phyloP scores from a whole-genome alignment of 257 asterid species.

The Solanum tarijense region DNA sequence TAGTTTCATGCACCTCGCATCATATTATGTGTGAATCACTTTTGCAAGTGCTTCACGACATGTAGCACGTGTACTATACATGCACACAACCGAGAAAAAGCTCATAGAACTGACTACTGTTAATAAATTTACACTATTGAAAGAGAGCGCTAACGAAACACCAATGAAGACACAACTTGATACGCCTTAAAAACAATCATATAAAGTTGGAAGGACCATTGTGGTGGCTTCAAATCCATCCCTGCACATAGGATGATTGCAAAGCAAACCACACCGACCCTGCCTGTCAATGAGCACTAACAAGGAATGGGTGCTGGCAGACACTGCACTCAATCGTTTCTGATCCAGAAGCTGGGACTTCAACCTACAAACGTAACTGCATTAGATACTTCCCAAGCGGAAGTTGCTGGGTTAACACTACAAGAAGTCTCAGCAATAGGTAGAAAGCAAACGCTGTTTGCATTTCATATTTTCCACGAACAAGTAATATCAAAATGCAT shows the following conservation, averaged over 20 bases:
- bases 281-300: conserved; percentile 38
- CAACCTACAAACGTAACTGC: conserved; percentile 32
- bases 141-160: not conserved
- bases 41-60: not conserved
- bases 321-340: conserved; percentile 88
- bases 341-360: conserved; percentile 55
- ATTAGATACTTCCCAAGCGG: not conserved
- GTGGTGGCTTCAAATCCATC: not conserved
- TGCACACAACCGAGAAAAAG: not conserved
- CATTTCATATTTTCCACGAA: not conserved
- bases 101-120: not conserved
- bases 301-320: conserved; percentile 84
- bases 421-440: not conserved
- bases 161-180: not conserved
- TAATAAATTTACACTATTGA: not conserved
- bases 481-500: not conserved
- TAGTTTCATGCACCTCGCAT: not conserved
- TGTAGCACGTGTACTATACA: not conserved
- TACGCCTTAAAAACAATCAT: not conserved
- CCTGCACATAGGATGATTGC: not conserved
- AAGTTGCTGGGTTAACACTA: not conserved
- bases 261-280: not conserved
- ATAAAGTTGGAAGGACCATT: not conserved
- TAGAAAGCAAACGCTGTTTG: not conserved
- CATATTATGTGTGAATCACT: not conserved